These are phyloP conservation scores for Pseudocercospora pini-densiflorae DNA, from an alignment of 2,329 filamentous ascomycete species.

Conservation along the genomic window DNA sequence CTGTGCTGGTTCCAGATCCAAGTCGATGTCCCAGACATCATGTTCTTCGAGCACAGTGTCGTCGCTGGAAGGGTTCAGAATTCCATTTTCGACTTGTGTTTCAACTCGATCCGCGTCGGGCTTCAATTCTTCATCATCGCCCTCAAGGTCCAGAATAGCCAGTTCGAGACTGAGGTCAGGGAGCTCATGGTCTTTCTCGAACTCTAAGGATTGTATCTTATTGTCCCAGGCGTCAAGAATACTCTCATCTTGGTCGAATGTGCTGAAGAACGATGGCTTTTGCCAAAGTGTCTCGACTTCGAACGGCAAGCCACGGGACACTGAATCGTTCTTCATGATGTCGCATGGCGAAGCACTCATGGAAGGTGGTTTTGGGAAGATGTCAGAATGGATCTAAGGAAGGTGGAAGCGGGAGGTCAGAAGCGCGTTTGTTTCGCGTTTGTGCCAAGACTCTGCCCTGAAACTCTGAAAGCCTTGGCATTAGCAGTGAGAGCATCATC, in stretches of 20 bases:
- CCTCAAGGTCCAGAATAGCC: slow-evolving; percentile 22
- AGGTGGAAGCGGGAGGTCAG: not conserved
- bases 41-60: slow-evolving; percentile 27
- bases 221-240: slow-evolving; percentile 23
- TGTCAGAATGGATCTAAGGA: not conserved
- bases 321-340: slow-evolving; percentile 17
- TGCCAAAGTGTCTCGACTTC: slow-evolving; percentile 31
- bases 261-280: slow-evolving; percentile 16
- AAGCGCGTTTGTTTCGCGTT: not conserved
- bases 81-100: slow-evolving; percentile 16
- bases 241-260: slow-evolving; percentile 14
- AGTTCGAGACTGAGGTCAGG: slow-evolving; percentile 19
- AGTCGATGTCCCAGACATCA: slow-evolving; percentile 48
- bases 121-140: slow-evolving; percentile 38
- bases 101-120: slow-evolving; percentile 1
- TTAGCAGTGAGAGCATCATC: not conserved
- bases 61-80: slow-evolving; percentile 15
- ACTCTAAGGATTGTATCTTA: not conserved
- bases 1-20: slow-evolving; percentile 39
- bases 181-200: not conserved
- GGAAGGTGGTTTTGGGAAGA: not conserved
- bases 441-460: not conserved
- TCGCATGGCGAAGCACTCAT: slow-evolving; percentile 1
- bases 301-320: slow-evolving; percentile 31
- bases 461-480: too few relatives aligned